phyloP scores from a whole-genome alignment of 129 eudicot genomes.

The Helianthus tuberosus region DNA sequence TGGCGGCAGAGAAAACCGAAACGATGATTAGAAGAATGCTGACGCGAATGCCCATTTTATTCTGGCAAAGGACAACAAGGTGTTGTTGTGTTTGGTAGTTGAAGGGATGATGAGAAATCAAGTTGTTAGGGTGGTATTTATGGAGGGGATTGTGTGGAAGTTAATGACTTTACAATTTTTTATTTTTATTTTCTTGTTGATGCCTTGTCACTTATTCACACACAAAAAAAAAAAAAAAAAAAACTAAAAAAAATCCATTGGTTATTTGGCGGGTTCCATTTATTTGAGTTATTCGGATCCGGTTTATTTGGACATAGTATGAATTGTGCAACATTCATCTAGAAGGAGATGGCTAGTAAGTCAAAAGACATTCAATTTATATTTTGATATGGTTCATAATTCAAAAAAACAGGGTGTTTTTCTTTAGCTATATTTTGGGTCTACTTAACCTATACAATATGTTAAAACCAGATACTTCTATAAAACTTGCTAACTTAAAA shows the following conservation, averaged over 20 bases:
- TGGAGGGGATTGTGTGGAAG: conserved; percentile 32
- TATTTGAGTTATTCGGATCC: background rate
- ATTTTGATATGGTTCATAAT: too few species aligned
- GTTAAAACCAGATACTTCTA: too few species aligned
- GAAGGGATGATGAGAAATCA: conserved; percentile 27
- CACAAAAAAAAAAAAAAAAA: too few species aligned
- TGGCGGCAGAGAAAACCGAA: conserved; percentile 22
- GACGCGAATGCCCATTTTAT: conserved; percentile 32
- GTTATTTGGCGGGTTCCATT: background rate
- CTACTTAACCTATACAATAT: too few species aligned
- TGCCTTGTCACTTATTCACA: background rate
- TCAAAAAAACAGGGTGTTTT: too few species aligned
- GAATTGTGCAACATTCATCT: background rate
- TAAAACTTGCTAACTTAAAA: too few species aligned
- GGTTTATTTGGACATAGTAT: background rate
- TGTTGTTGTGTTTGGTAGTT: background rate
- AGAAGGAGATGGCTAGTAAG: too few species aligned
- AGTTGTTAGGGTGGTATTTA: conserved; percentile 38
- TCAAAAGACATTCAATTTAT: too few species aligned
- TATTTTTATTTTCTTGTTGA: background rate
- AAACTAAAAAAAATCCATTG: background rate
- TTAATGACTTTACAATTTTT: background rate
- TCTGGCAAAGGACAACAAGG: background rate
- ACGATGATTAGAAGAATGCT: conserved; percentile 24
- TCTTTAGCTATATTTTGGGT: too few species aligned